Evolutionary conservation across 2,329 filamentous ascomycete species (phyloP), one percentile per base, ranked within the genome.

Genomic region (Calycina herbarum): DNA sequence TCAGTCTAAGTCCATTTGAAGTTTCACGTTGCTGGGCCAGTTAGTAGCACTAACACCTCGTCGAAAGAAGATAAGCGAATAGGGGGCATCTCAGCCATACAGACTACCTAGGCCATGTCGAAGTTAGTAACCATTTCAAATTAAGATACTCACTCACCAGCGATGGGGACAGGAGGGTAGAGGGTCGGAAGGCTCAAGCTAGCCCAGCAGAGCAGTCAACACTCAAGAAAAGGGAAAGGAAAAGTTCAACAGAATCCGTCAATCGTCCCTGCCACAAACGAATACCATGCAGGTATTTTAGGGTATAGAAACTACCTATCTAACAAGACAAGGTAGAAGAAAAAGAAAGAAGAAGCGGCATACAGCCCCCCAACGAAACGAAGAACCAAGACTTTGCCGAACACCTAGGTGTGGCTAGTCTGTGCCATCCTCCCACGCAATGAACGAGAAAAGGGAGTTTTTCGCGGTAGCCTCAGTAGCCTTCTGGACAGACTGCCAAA

Each of bases 301-400:
- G 48, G 48, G 20, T 54, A 24, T 54, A 54, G 48, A 54, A 20
- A 27, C n/a, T 54, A 54, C 48, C 48, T 54, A 54, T 54, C 48
- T 54, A 54, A 54, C 20, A 54, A 54, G 48, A 54, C 20, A 54
- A 54, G 48, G 48, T 24, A 54, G 48, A 48, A 15, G 6, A 48
- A 24, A 48, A 11, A 24, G 27, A 24, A 13, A 54, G 2, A 24
- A 20, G 20, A 27, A 13, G 3, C n/a, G 10, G n/a, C 45, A 11
- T 20, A 10, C n/a, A n/a, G 42, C 3, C 27, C 27, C 27, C 27
- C 27, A 29, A 29, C 27, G 27, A 29, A 29, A 29, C 27, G 27
- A 29, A 29, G 4, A 29, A 29, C 27, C 27, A 29, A 29, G 27
- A 29, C 27, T 29, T 29, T 4, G 27, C 27, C 4, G 27, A 29